Percentiles rank a stretch among this genome's conserved stretches.
Evolutionary conservation across 805 yeast species (phyloP).

Genomic region (Yarrowia sp.): DNA sequence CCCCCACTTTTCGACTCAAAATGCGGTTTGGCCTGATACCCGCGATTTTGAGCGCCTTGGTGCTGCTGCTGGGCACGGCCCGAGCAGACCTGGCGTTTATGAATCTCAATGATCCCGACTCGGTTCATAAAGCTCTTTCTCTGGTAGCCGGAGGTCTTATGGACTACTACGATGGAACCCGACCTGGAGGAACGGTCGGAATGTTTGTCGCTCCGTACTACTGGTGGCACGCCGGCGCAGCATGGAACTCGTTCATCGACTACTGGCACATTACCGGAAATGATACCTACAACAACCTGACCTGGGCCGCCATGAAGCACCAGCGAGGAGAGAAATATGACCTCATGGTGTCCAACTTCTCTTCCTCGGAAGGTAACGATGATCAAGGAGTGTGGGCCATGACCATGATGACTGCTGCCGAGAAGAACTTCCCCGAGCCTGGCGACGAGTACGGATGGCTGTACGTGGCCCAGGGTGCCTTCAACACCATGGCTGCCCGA

Average conservation of each 20-base stretch:
- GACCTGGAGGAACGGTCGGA: slow-evolving; percentile 67
- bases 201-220: slow-evolving; percentile 71
- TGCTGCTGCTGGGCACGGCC: background rate
- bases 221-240: slow-evolving; percentile 94
- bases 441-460: slow-evolving; percentile 61
- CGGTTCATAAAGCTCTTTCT: slow-evolving; percentile 49
- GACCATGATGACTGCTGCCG: slow-evolving; percentile 80
- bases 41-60: slow-evolving; percentile 4
- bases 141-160: slow-evolving; percentile 66
- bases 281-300: slow-evolving; percentile 53
- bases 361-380: slow-evolving; percentile 85
- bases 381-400: slow-evolving; percentile 94
- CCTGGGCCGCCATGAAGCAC: slow-evolving; percentile 58
- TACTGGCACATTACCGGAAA: slow-evolving; percentile 69
- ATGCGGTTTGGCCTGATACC: slow-evolving; percentile 12
- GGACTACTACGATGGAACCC: slow-evolving; percentile 72
- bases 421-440: slow-evolving; percentile 75
- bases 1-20: background rate
- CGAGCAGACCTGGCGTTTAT: slow-evolving; percentile 24
- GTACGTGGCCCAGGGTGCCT: slow-evolving; percentile 75
- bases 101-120: slow-evolving; percentile 28
- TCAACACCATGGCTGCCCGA: slow-evolving; percentile 74
- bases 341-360: slow-evolving; percentile 77
- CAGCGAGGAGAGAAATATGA: slow-evolving; percentile 65
- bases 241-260: slow-evolving; percentile 64